phyloP scores from a whole-genome alignment of 73 alveolate species.

The Paramecium octaurelia region DNA sequence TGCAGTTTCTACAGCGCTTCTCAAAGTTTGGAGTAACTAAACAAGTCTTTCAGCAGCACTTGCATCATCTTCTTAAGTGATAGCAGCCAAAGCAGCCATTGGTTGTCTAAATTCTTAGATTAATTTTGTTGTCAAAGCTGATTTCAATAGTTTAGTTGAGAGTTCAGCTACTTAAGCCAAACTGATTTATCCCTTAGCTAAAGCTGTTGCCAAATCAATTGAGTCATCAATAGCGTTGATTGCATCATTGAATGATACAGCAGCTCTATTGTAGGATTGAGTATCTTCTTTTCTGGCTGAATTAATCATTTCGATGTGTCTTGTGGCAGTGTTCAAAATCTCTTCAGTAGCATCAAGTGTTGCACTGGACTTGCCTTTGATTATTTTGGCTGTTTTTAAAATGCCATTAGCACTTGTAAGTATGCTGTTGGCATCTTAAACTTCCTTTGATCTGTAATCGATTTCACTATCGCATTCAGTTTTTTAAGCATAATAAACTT shows the following conservation, averaged over 20 bases:
- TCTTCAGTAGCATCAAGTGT: slow-evolving; percentile 14
- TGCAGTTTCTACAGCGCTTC: background rate
- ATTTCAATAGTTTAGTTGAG: background rate
- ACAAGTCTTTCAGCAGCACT: slow-evolving; percentile 42
- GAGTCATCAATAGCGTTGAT: slow-evolving; percentile 49
- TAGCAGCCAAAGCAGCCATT: slow-evolving; percentile 19
- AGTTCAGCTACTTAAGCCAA: slow-evolving; percentile 29
- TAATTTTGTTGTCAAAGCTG: background rate
- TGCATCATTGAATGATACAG: slow-evolving; percentile 47
- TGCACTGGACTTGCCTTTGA: background rate
- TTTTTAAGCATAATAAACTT: slow-evolving; percentile 9
- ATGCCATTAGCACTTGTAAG: slow-evolving; percentile 13
- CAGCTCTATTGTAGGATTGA: slow-evolving; percentile 36
- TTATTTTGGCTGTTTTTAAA: background rate
- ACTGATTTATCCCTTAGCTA: background rate
- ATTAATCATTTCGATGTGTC: slow-evolving; percentile 11
- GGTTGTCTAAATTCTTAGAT: background rate
- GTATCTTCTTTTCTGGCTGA: slow-evolving; percentile 34
- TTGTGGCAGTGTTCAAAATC: background rate
- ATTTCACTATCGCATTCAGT: slow-evolving; percentile 29
- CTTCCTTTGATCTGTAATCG: background rate
- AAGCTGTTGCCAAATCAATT: background rate
- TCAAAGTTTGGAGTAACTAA: background rate
- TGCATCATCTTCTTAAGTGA: slow-evolving; percentile 13
- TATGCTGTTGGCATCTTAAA: background rate